Conservation (phyloP, 345 rosid genomes). For the Syzygium aqueum region DNA sequence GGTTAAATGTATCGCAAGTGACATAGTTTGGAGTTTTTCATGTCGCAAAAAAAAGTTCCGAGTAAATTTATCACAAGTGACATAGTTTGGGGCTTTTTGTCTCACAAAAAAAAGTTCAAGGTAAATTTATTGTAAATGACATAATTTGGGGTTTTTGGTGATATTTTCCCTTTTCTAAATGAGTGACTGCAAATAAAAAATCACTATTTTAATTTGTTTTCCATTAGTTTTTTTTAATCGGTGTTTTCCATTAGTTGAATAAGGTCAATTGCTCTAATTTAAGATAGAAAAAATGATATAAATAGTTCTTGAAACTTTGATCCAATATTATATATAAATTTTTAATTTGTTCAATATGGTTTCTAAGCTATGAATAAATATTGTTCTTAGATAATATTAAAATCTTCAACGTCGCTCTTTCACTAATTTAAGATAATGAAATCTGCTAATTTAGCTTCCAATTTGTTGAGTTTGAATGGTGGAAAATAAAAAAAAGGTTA, state of each 20-base stretch:
- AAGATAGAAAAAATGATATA: neutral
- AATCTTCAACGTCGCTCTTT: neutral
- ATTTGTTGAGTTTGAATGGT: neutral
- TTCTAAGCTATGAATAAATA: neutral
- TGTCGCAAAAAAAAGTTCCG: no score
- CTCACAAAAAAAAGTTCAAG: no score
- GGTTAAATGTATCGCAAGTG: no score
- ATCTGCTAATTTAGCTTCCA: fast-evolving
- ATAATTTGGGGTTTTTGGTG: neutral
- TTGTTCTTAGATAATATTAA: neutral
- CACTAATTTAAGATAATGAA: neutral
- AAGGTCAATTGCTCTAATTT: neutral
- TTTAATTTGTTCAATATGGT: neutral
- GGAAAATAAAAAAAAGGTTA: neutral
- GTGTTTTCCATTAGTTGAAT: neutral
- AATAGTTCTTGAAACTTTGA: neutral
- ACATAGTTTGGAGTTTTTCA: no score
- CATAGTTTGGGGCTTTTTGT: no score
- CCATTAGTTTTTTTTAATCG: no score
- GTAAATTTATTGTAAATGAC: neutral
- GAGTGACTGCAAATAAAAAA: neutral
- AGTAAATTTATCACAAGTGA: neutral
- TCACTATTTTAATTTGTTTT: neutral
- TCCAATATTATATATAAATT: fast-evolving
- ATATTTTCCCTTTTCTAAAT: neutral